Conservation (phyloP, 768 basidiomycete species). For the Terana coerulea region DNA sequence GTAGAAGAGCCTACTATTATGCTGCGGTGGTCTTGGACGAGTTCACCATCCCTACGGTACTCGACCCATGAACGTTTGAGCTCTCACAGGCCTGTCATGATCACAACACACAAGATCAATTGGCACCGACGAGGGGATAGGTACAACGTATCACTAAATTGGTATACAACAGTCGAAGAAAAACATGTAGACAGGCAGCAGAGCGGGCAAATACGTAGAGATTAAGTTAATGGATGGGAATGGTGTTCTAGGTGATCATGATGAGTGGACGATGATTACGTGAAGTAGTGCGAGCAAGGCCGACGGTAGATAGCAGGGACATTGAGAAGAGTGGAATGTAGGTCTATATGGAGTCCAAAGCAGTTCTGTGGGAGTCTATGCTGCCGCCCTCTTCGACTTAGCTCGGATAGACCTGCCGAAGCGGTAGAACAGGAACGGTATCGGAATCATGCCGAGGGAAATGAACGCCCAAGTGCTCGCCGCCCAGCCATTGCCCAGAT, state of each 20-base stretch:
- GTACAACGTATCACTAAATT: not conserved
- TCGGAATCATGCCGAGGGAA: conserved; percentile 29
- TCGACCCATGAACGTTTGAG: too few species aligned
- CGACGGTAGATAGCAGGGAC: not conserved
- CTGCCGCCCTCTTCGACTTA: conserved; percentile 32
- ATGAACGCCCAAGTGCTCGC: conserved; percentile 34
- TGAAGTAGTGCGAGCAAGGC: not conserved
- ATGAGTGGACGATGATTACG: not conserved
- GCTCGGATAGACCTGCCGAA: conserved; percentile 35
- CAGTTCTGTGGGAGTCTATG: not conserved
- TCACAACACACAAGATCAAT: not conserved
- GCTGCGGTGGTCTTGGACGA: conserved; percentile 2
- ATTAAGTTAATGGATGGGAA: not conserved
- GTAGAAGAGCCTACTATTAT: conserved; percentile 8
- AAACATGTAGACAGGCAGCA: not conserved
- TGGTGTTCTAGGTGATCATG: not conserved
- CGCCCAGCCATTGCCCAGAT: conserved; percentile 36
- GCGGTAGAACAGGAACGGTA: conserved; percentile 39
- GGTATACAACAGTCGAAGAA: not conserved
- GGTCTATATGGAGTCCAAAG: too few species aligned
- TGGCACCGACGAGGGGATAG: not conserved
- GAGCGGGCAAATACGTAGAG: not conserved
- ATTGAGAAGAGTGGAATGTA: not conserved
- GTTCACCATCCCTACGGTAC: not conserved
- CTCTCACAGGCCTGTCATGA: not conserved